phyloP scores from a whole-genome alignment of 2,329 filamentous ascomycete genomes.

The Xylariaceae sp. region DNA sequence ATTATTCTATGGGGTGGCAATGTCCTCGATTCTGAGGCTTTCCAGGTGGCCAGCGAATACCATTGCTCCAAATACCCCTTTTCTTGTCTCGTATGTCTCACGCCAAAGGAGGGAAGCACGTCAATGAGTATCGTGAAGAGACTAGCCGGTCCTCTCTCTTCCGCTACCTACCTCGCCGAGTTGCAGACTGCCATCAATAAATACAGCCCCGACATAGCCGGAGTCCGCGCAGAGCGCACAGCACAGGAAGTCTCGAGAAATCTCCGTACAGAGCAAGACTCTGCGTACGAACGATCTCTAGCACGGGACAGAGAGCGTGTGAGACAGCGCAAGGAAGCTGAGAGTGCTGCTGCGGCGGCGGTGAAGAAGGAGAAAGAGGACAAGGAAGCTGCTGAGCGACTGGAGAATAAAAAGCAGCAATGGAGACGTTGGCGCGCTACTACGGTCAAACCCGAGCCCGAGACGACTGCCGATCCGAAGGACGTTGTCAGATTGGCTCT shows the following conservation, averaged over 20 bases:
- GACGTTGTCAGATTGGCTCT: constrained; percentile 70
- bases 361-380: constrained; percentile 59
- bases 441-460: constrained; percentile 67
- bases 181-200: constrained; percentile 70
- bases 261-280: constrained; percentile 85
- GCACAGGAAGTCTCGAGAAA: constrained; percentile 79
- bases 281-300: constrained; percentile 87
- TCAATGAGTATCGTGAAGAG: constrained; percentile 89
- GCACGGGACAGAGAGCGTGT: constrained; percentile 85
- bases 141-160: constrained; percentile 67
- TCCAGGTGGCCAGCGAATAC: constrained; percentile 84
- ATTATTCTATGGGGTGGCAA: constrained; percentile 91
- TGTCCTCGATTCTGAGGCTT: constrained; percentile 88
- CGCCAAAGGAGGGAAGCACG: constrained; percentile 76
- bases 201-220: constrained; percentile 72
- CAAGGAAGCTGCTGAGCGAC: constrained; percentile 57
- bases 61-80: constrained; percentile 93
- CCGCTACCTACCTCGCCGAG: constrained; percentile 71
- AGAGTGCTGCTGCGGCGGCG: constrained; percentile 64
- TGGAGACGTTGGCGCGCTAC: constrained; percentile 81
- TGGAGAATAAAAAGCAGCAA: constrained; percentile 49
- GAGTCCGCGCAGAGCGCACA: constrained; percentile 70
- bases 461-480: constrained; percentile 46
- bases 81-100: constrained; percentile 80
- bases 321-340: constrained; percentile 71